Evolutionary conservation across 2,329 filamentous ascomycete species (phyloP), one percentile per base, ranked within the genome.

Genomic region (Epichloe sp.): DNA sequence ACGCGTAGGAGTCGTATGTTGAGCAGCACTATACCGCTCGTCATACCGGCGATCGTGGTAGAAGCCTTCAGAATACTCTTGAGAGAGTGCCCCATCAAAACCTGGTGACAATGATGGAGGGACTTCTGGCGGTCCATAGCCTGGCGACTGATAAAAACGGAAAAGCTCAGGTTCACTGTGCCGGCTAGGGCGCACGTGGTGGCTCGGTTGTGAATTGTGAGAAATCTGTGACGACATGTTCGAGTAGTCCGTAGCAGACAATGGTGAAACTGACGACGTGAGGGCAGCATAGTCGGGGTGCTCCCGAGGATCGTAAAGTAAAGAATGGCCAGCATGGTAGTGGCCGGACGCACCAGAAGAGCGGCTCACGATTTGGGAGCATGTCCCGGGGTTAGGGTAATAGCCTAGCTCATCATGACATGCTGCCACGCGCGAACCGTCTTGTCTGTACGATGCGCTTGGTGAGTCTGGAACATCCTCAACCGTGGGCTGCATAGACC

Each of bases 391-490:
- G 3, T 58, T 63, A 36, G 64, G 59, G 12, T 71, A 66, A 51
- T 71, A 74, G 3, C 63, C 66, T 48, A 61, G 55, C 46, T 73
- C 70, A 23, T 72, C 68, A n/a, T 58, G 56, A 35, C 35, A 31
- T 17, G 59, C 55, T 31, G 57, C 55, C 45, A 59, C 53, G 42
- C 59, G 58, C 38, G 58, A 55, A 17, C 50, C 56, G 47, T 56
- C 59, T 15, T 62, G 59, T 31, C 59, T 50, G 45, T 58, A 55
- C 7, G 60, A 55, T n/a, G 66, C 62, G 6, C 57, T 57, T 1
- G 71, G 68, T 1, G 76, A 75, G 47, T 82, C 79, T 4, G 80
- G 79, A 5, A 75, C 78, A 55, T 85, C 81, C 60, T 85, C 82
- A 5, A 80, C 79, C 6, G 76, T 82, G 3, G 76, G 78, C 57